phyloP scores from a whole-genome alignment of 805 yeast genomes.

The Ogataea paradorogensis region DNA sequence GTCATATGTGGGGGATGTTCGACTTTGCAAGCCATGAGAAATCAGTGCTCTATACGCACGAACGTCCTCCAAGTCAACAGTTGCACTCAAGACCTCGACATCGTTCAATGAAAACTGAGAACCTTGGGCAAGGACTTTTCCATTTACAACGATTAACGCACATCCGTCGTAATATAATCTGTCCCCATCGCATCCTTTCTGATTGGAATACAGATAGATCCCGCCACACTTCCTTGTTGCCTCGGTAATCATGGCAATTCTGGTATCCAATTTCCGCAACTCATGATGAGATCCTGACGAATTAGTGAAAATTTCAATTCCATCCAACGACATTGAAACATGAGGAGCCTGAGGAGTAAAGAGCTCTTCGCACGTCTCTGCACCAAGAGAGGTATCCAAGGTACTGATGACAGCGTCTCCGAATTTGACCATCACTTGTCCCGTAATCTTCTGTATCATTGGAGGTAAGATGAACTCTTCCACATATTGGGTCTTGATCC shows the following conservation, averaged over 20 bases:
- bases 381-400: slow-evolving; percentile 86
- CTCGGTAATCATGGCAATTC: slow-evolving; percentile 81
- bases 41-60: slow-evolving; percentile 71
- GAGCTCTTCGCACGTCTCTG: slow-evolving; percentile 96
- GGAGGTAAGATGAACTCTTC: slow-evolving; percentile 76
- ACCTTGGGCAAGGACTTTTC: slow-evolving; percentile 89
- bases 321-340: slow-evolving; percentile 86
- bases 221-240: slow-evolving; percentile 98
- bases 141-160: slow-evolving; percentile 91
- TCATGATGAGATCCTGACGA: slow-evolving; percentile 99
- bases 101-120: slow-evolving; percentile 85
- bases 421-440: slow-evolving; percentile 66
- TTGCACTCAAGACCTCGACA: slow-evolving; percentile 94
- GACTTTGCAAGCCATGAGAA: slow-evolving; percentile 74
- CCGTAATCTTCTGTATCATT: slow-evolving; percentile 58
- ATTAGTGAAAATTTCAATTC: slow-evolving; percentile 95
- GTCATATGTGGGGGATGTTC: slow-evolving; percentile 42
- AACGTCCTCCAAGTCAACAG: slow-evolving; percentile 90
- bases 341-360: slow-evolving; percentile 97
- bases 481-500: slow-evolving; percentile 75
- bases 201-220: slow-evolving; percentile 87
- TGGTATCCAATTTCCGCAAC: slow-evolving; percentile 79
- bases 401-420: slow-evolving; percentile 92
- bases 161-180: slow-evolving; percentile 96
- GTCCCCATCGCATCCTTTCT: slow-evolving; percentile 98